These are phyloP conservation scores for Candida taoyuanica DNA, from an alignment of 805 yeast species.

Conservation along the genomic window DNA sequence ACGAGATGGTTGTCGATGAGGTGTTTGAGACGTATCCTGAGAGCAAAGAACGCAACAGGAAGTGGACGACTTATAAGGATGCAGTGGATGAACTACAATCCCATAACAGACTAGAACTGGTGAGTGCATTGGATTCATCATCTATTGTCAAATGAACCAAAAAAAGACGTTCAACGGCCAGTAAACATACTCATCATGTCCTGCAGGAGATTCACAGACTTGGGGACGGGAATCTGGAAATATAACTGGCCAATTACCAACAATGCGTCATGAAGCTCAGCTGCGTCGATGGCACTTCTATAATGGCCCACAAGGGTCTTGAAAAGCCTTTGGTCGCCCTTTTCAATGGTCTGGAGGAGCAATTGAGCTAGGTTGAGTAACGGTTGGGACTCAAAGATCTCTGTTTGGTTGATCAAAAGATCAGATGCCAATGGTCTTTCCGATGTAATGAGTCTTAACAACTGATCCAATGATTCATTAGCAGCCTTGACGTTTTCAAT, in stretches of 20 bases:
- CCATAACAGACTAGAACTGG: slow-evolving; percentile 63
- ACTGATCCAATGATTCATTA: slow-evolving; percentile 31
- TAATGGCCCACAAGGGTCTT: slow-evolving; percentile 49
- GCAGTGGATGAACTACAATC: slow-evolving; percentile 55
- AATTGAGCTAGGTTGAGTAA: slow-evolving; percentile 68
- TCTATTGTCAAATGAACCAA: too few relatives aligned
- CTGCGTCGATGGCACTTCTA: slow-evolving; percentile 30
- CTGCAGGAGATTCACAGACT: slow-evolving; percentile 54
- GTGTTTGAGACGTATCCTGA: slow-evolving; percentile 78
- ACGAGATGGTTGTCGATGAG: slow-evolving; percentile 60
- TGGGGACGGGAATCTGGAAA: slow-evolving; percentile 52
- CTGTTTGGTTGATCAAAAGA: slow-evolving; percentile 24
- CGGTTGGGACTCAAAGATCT: slow-evolving; percentile 38
- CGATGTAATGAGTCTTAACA: slow-evolving; percentile 22
- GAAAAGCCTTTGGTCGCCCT: slow-evolving; percentile 48
- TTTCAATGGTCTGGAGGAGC: slow-evolving; percentile 54
- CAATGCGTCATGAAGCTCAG: slow-evolving; percentile 41
- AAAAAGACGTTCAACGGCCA: too few relatives aligned
- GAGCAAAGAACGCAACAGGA: slow-evolving; percentile 49
- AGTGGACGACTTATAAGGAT: slow-evolving; percentile 70
- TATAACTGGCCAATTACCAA: slow-evolving; percentile 56
- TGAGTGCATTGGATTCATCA: slow-evolving; percentile 57
- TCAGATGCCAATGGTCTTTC: slow-evolving; percentile 20
- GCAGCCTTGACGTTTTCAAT: slow-evolving; percentile 65
- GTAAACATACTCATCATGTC: slow-evolving; percentile 70